Evolutionary conservation across 2,329 filamentous ascomycete genomes (phyloP).

Genomic region (Dactylellina drechsleri): DNA sequence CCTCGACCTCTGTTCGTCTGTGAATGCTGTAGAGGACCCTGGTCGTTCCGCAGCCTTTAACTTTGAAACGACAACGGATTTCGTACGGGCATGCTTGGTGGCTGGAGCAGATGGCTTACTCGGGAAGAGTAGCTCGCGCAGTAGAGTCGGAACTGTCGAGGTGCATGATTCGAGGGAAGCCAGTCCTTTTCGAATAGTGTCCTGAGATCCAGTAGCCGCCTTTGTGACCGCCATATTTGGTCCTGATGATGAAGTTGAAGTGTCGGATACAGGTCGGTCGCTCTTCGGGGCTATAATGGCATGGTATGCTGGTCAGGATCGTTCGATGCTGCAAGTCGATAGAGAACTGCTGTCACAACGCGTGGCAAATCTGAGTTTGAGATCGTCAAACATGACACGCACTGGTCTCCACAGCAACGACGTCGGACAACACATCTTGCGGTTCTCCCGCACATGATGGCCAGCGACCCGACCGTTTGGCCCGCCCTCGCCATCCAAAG

Average conservation of each 20-base stretch:
- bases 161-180: constrained; percentile 43
- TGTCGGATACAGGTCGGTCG: neutral
- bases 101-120: constrained; percentile 14
- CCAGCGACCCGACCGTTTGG: constrained; percentile 44
- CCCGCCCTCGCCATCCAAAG: neutral
- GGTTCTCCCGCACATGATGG: constrained; percentile 28
- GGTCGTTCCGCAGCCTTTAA: constrained; percentile 20
- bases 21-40: constrained; percentile 32
- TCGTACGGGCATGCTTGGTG: constrained; percentile 38
- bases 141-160: constrained; percentile 22
- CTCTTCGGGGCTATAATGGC: constrained; percentile 26
- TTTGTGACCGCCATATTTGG: constrained; percentile 48
- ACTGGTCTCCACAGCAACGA: constrained; percentile 47
- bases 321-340: too few species aligned
- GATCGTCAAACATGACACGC: constrained; percentile 22
- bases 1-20: constrained; percentile 46
- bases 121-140: constrained; percentile 47
- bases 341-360: constrained; percentile 36
- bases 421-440: constrained; percentile 40
- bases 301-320: constrained; percentile 13
- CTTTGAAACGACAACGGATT: constrained; percentile 26
- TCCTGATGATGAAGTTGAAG: constrained; percentile 1
- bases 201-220: constrained; percentile 31
- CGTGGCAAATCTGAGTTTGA: constrained; percentile 22
- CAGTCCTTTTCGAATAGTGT: constrained; percentile 45